These are phyloP conservation scores for Didymella exigua DNA, from an alignment of 2,329 filamentous ascomycete species.

Conservation along the genomic window DNA sequence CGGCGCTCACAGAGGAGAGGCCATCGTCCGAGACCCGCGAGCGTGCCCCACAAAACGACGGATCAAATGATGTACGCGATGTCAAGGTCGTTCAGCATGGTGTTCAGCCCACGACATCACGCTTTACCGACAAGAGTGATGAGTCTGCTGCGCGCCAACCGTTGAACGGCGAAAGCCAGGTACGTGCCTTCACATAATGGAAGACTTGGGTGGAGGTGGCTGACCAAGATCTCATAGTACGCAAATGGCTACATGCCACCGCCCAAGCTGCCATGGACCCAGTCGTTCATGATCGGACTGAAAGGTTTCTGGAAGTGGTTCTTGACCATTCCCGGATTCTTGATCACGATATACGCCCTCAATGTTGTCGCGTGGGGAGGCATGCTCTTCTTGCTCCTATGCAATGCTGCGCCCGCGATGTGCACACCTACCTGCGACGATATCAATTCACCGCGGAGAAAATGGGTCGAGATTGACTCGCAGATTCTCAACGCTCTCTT, in stretches of 20 bases:
- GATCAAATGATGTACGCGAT: constrained; percentile 14
- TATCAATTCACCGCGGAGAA: constrained; percentile 75
- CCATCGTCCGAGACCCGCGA: constrained; percentile 14
- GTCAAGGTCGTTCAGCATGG: constrained; percentile 13
- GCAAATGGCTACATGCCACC: constrained; percentile 52
- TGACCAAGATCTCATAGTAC: constrained; percentile 25
- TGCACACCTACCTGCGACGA: constrained; percentile 73
- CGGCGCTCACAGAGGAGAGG: constrained; percentile 38
- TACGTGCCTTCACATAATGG: constrained; percentile 19
- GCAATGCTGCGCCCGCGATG: constrained; percentile 75
- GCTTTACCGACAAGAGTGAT: constrained; percentile 24
- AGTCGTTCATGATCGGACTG: constrained; percentile 63
- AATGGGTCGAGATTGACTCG: constrained; percentile 84
- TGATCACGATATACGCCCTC: constrained; percentile 77
- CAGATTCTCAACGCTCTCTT: constrained; percentile 85
- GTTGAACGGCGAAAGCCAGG: constrained; percentile 23
- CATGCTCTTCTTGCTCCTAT: constrained; percentile 86
- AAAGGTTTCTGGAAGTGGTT: constrained; percentile 74
- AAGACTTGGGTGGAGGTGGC: neutral
- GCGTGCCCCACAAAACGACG: constrained; percentile 2
- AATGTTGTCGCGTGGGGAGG: constrained; percentile 89
- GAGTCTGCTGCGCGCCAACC: constrained; percentile 19
- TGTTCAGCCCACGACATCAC: constrained; percentile 24
- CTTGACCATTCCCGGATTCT: constrained; percentile 74
- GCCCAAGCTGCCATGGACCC: constrained; percentile 58